Evolutionary conservation across 208 protist species (phyloP).

Genomic region (Leishmania major): DNA sequence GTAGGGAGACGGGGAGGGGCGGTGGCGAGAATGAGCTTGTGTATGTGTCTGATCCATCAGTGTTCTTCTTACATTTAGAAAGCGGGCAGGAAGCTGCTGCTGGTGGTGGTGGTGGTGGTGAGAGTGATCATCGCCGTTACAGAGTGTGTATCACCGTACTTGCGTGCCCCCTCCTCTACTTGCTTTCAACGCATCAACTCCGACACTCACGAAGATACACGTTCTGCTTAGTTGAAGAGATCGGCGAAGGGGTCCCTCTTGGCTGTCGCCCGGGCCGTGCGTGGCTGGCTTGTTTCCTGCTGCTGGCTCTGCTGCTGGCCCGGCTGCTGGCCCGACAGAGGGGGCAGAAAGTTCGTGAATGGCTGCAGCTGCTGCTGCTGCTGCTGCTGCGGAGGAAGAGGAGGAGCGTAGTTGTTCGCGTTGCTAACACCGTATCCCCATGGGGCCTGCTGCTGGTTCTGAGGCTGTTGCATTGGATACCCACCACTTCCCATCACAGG

Average conservation of each 20-base stretch:
- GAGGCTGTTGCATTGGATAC: conserved; percentile 27
- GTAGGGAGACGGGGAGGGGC: neutral
- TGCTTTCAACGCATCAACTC: neutral
- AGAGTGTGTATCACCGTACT: neutral
- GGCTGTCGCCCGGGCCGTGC: neutral
- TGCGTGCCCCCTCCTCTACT: neutral
- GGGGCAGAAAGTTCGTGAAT: conserved; percentile 59
- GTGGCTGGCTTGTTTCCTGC: conserved; percentile 8
- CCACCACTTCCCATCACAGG: conserved; percentile 24
- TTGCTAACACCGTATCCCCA: conserved; percentile 5
- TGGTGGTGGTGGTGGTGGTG: neutral
- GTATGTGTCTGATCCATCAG: neutral
- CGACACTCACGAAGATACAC: neutral
- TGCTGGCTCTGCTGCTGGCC: conserved; percentile 27
- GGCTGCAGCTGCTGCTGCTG: conserved; percentile 5
- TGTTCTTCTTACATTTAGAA: neutral
- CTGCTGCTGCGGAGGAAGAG: neutral
- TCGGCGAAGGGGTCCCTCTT: conserved; percentile 77
- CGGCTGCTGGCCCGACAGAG: conserved; percentile 42
- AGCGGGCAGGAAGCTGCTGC: neutral
- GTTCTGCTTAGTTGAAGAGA: conserved; percentile 50
- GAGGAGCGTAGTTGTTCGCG: neutral
- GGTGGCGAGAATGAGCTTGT: neutral
- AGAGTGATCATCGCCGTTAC: neutral
- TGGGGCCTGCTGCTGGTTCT: conserved; percentile 10